These are phyloP conservation scores for Wallacemonas sp. DNA, from an alignment of 208 protist genomes.

Conservation along the genomic window DNA sequence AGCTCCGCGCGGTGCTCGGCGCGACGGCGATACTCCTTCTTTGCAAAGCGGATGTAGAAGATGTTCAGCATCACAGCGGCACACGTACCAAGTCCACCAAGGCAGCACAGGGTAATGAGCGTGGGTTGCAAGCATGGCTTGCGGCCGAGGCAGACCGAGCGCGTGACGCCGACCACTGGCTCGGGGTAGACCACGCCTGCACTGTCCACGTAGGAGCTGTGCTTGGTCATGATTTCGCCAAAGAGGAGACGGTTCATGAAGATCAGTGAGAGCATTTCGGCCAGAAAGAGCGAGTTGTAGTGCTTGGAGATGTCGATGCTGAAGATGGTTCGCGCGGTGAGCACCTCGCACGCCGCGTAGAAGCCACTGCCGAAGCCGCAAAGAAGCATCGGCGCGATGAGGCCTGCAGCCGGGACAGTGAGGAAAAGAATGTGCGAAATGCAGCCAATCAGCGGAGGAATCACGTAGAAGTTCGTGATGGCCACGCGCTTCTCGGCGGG, in stretches of 20 bases:
- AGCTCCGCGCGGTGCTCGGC: constrained; percentile 15
- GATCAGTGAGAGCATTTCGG: constrained; percentile 40
- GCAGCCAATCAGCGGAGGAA: constrained; percentile 27
- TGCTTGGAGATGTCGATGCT: constrained; percentile 51
- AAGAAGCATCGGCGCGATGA: constrained; percentile 45
- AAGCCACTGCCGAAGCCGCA: constrained; percentile 38
- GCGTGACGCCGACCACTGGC: constrained; percentile 2
- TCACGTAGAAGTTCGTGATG: constrained; percentile 41
- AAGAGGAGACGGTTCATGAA: constrained; percentile 58
- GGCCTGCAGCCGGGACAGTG: constrained; percentile 26
- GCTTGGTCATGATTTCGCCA: constrained; percentile 49
- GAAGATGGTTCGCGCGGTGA: constrained; percentile 50
- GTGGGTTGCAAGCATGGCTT: constrained; percentile 34
- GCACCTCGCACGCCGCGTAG: constrained; percentile 42
- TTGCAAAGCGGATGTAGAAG: constrained; percentile 39
- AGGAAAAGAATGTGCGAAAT: constrained; percentile 37
- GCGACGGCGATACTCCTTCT: constrained; percentile 15
- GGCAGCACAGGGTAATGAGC: constrained; percentile 32
- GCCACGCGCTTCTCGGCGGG: constrained; percentile 34
- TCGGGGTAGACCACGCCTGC: constrained; percentile 6
- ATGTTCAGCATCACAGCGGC: constrained; percentile 31
- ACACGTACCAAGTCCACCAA: constrained; percentile 23
- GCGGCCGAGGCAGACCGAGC: constrained; percentile 27
- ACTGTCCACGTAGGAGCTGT: constrained; percentile 19
- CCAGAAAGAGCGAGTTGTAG: constrained; percentile 56